phyloP scores from a whole-genome alignment of 129 eudicot genomes.

The Chrysanthemum seticuspe region DNA sequence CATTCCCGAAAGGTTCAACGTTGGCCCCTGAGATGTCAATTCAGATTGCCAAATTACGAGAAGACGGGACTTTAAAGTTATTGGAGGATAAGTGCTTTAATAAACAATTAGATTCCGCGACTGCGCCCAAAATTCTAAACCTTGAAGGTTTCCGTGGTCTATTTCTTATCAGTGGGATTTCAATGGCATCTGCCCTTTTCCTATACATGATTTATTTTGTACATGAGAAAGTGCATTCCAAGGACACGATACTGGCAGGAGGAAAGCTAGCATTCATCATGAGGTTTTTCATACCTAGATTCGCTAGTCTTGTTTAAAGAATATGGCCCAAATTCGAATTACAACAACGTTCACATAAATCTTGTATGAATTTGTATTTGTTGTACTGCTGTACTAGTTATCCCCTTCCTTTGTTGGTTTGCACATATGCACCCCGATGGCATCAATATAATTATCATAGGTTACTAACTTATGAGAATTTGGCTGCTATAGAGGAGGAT shows the following conservation, averaged over 20 bases:
- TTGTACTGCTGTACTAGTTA: background rate
- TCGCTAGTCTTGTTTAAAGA: background rate
- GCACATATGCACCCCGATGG: background rate
- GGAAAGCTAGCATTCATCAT: slow-evolving; percentile 13
- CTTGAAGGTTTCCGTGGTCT: slow-evolving; percentile 11
- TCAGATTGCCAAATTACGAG: slow-evolving; percentile 38
- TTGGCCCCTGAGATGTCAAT: slow-evolving; percentile 33
- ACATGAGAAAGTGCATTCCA: slow-evolving; percentile 13
- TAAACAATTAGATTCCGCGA: background rate
- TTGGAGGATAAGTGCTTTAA: slow-evolving; percentile 39
- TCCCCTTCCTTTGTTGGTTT: background rate
- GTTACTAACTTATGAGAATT: no score
- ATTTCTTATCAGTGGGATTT: slow-evolving; percentile 13
- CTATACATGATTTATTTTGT: background rate
- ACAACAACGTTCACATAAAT: background rate
- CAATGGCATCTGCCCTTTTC: slow-evolving; percentile 18
- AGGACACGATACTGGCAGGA: background rate
- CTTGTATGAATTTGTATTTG: background rate
- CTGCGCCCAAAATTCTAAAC: background rate
- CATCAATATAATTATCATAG: no score
- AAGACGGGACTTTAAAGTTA: slow-evolving; percentile 34
- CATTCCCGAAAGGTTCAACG: slow-evolving; percentile 41
- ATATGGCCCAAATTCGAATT: background rate
- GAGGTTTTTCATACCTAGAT: background rate
- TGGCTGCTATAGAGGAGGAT: no score